These are phyloP conservation scores for Groenewaldozyma tartarivorans DNA, from an alignment of 805 yeast species.

Conservation along the genomic window DNA sequence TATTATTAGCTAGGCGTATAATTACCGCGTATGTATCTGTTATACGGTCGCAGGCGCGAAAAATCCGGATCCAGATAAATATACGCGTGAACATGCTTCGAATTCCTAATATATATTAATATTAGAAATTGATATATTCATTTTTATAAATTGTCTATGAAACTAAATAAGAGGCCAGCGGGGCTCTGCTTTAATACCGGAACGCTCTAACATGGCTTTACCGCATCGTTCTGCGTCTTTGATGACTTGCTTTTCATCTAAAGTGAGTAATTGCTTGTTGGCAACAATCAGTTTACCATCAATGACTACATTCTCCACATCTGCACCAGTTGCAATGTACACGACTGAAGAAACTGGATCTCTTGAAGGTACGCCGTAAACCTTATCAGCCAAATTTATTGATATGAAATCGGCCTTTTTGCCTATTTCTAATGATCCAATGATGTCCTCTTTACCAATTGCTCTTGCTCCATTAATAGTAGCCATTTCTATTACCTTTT, in stretches of 20 bases:
- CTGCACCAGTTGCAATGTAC: constrained; percentile 14
- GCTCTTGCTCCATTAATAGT: constrained; percentile 7
- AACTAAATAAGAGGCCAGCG: constrained; percentile 1
- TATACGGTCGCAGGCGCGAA: no score
- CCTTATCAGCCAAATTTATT: constrained; percentile 7
- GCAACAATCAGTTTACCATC: constrained; percentile 10
- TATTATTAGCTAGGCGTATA: no score
- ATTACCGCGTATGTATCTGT: no score
- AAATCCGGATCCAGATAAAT: no score
- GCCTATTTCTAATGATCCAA: constrained; percentile 6
- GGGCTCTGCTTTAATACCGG: neutral
- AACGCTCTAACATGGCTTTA: constrained; percentile 2
- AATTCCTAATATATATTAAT: no score
- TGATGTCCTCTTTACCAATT: neutral
- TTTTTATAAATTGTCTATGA: no score
- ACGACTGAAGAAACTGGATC: constrained; percentile 13
- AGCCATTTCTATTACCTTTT: constrained; percentile 3
- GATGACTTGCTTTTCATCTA: constrained; percentile 8
- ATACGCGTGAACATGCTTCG: no score
- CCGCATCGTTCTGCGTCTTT: constrained; percentile 7
- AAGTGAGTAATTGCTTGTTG: constrained; percentile 6
- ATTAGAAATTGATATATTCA: no score
- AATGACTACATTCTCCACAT: constrained; percentile 12
- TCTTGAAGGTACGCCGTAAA: constrained; percentile 9
- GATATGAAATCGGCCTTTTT: constrained; percentile 8